phyloP scores from a whole-genome alignment of 116 monocot species.

The Dioscorea cayenensis region DNA sequence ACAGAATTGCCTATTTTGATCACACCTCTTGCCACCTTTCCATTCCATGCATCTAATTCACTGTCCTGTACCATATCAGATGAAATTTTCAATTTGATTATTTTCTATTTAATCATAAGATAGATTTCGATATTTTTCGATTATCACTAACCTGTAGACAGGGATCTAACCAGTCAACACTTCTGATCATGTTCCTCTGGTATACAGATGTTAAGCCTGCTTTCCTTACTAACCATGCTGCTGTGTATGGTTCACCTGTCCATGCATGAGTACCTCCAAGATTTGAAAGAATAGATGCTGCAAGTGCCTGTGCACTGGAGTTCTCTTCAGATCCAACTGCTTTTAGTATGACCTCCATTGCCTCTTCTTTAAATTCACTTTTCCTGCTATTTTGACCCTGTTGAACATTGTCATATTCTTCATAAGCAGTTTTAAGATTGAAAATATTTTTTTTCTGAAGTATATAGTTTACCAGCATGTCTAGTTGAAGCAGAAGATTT shows the following conservation, averaged over 20 bases:
- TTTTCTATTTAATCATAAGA: neutral
- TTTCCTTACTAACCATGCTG: slow-evolving; percentile 80
- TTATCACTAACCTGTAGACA: slow-evolving; percentile 95
- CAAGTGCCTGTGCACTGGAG: slow-evolving; percentile 35
- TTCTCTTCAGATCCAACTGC: slow-evolving; percentile 55
- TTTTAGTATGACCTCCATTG: slow-evolving; percentile 71
- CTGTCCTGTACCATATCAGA: slow-evolving; percentile 41
- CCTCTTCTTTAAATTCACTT: slow-evolving; percentile 72
- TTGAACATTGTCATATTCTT: neutral
- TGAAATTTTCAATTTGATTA: too few species aligned
- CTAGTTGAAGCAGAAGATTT: slow-evolving; percentile 82
- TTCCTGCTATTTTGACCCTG: slow-evolving; percentile 58
- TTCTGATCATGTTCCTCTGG: slow-evolving; percentile 73
- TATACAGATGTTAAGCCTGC: slow-evolving; percentile 48
- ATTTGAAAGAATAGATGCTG: slow-evolving; percentile 80
- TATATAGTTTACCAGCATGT: slow-evolving; percentile 58
- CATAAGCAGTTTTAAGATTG: neutral
- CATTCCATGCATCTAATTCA: slow-evolving; percentile 65
- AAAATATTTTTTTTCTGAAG: neutral
- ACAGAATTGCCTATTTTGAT: slow-evolving; percentile 49
- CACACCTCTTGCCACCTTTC: slow-evolving; percentile 48
- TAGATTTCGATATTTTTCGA: neutral
- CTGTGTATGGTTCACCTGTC: slow-evolving; percentile 82
- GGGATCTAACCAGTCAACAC: slow-evolving; percentile 85
- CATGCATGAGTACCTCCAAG: slow-evolving; percentile 92